Evolutionary conservation across 495 filamentous ascomycete genomes (phyloP), one percentile per base, ranked within the genome.

Genomic region (Friedmanniomyces endolithicus): DNA sequence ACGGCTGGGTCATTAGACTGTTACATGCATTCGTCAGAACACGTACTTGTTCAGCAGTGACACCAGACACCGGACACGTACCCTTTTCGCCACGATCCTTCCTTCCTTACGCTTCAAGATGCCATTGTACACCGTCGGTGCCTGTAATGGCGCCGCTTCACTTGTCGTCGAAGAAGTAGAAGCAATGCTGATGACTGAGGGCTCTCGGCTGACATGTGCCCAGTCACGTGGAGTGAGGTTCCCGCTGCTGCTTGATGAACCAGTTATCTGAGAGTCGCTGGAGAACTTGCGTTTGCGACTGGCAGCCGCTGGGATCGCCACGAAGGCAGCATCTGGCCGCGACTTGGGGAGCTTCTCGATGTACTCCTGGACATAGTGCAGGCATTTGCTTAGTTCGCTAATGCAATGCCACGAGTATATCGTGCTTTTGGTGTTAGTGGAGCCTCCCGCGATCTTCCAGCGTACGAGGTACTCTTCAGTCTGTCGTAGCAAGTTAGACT

Each of bases 391-490:
- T 8, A 72, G 61, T 46, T 72, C 69, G 12, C 53, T 35, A 0
- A 70, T 0, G 37, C 20, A 22, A 49, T 72, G 70, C 70, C 70
- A 72, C 1, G 61, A 65, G 37, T 59, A 56, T 11, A 64, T 62
- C 11, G 63, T 48, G 20, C 41, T 35, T 9, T 25, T 8, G 1
- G 52, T 35, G 19, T 33, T 25, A 25, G 23, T 8, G 24, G 25
- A 17, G 9, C 34, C 16, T 2, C n/a, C 24, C 9, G 47, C 20
- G 6, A 64, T 55, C 12, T 53, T 52, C 69, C 69, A 72, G 45
- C 52, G 39, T 0, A 72, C 59, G 14, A 72, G 60, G 39, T 64
- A 71, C 39, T 72, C 55, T 41, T 70, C 68, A 3, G 53, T 49
- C 66, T 70, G 60, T 25, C 53, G 11, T 3, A 17, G n/a, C 4